Conservation (phyloP, 495 filamentous ascomycete genomes). For the Penicillium lividum region DNA sequence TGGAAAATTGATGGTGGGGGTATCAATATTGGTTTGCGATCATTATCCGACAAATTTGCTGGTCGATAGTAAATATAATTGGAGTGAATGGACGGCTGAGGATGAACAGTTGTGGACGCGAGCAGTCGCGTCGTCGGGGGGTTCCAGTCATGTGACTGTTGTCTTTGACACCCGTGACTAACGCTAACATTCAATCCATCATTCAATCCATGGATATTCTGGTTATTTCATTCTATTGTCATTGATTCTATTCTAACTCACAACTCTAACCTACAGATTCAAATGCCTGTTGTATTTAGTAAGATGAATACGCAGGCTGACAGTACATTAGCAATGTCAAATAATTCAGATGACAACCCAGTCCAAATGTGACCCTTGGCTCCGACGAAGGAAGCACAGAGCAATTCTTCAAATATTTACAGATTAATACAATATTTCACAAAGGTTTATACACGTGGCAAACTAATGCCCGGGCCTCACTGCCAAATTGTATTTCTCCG, state of each 20-base stretch:
- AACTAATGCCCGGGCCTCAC: slow-evolving; percentile 5
- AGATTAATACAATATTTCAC: not conserved
- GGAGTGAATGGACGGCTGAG: slow-evolving; percentile 8
- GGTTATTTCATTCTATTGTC: too few relatives aligned
- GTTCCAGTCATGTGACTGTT: slow-evolving; percentile 3
- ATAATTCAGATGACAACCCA: not conserved
- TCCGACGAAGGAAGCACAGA: slow-evolving; percentile 3
- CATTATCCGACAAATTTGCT: slow-evolving; percentile 13
- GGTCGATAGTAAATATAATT: slow-evolving; percentile 7
- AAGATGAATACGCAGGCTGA: too few relatives aligned
- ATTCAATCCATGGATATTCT: too few relatives aligned
- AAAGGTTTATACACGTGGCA: not conserved
- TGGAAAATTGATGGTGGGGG: not conserved
- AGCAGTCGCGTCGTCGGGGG: slow-evolving; percentile 9
- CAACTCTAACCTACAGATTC: not conserved
- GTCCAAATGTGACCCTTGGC: slow-evolving; percentile 1
- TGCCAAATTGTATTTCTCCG: slow-evolving; percentile 16
- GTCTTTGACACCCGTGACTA: not conserved
- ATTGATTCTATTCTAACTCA: not conserved
- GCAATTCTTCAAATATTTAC: not conserved
- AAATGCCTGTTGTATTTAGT: not conserved
- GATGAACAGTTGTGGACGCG: slow-evolving; percentile 8
- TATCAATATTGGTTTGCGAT: slow-evolving; percentile 7
- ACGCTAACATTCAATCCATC: not conserved
- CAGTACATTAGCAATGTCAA: slow-evolving; percentile 1